A percentile compares a stretch with the other conserved stretches of the same genome.
phyloP scores from a whole-genome alignment of 495 filamentous ascomycete genomes.

The Halenospora varia region DNA sequence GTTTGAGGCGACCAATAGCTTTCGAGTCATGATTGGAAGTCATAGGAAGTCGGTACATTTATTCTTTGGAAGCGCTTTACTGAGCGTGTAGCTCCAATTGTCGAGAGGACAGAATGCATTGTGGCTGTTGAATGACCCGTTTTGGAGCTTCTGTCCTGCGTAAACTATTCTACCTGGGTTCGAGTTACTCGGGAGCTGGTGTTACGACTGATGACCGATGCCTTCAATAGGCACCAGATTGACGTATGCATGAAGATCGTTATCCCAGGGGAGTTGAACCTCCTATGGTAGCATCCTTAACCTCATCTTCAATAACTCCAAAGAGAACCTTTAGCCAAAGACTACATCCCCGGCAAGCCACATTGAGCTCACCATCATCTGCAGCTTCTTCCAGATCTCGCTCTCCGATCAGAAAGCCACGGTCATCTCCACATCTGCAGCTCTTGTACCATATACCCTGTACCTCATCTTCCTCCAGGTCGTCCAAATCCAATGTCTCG shows the following conservation, averaged over 20 bases:
- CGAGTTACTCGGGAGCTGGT: too few species aligned
- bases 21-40: constrained; percentile 25
- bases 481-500: constrained; percentile 82
- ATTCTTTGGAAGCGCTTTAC: not conserved
- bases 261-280: not conserved
- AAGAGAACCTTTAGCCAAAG: constrained; percentile 75
- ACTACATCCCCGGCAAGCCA: constrained; percentile 78
- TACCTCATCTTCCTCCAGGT: constrained; percentile 55
- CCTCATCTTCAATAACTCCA: constrained; percentile 57
- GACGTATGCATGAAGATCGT: too few species aligned
- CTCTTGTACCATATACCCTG: constrained; percentile 54
- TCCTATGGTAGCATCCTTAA: too few species aligned
- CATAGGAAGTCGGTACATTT: constrained; percentile 29
- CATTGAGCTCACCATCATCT: constrained; percentile 58
- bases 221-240: too few species aligned
- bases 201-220: too few species aligned
- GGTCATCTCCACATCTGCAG: constrained; percentile 78
- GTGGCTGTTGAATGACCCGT: not conserved
- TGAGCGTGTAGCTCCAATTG: too few species aligned
- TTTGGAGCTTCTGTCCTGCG: not conserved
- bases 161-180: too few species aligned
- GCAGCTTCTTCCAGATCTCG: constrained; percentile 62
- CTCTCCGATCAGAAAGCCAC: constrained; percentile 68
- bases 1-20: constrained; percentile 29
- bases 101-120: too few species aligned